Conservation (phyloP, 78 protist genomes). For the Creolimax fragrantissima region DNA sequence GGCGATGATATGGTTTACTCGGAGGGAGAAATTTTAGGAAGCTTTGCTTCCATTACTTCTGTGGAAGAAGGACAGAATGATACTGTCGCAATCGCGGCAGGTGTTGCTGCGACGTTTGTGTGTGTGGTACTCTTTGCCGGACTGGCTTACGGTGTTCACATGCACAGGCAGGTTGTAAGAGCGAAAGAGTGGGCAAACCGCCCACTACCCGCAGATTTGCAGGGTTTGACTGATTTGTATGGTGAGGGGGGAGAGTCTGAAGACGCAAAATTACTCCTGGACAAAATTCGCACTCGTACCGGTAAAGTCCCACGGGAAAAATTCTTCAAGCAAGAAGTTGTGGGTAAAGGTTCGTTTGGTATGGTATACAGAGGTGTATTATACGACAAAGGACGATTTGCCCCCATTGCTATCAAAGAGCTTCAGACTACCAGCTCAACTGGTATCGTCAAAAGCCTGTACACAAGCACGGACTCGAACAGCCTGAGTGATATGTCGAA, state of each 20-base stretch:
- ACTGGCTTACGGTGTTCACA: background rate
- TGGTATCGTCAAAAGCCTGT: too few species aligned
- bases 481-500: too few species aligned
- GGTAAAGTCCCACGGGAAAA: background rate
- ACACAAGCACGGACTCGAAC: too few species aligned
- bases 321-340: background rate
- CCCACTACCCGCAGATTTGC: background rate
- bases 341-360: background rate
- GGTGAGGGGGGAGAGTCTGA: background rate
- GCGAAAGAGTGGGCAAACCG: background rate
- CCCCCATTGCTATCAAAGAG: background rate
- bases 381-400: background rate
- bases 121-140: background rate
- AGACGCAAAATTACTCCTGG: background rate
- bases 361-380: background rate
- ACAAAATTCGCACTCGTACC: background rate
- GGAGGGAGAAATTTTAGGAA: background rate
- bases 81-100: background rate
- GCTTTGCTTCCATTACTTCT: background rate
- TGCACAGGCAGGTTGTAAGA: background rate
- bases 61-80: background rate
- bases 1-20: background rate
- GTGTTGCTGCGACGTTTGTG: background rate
- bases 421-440: background rate
- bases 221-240: background rate